Evolutionary conservation across 768 basidiomycete genomes (phyloP).

Genomic region (Rhodocollybia butyracea): DNA sequence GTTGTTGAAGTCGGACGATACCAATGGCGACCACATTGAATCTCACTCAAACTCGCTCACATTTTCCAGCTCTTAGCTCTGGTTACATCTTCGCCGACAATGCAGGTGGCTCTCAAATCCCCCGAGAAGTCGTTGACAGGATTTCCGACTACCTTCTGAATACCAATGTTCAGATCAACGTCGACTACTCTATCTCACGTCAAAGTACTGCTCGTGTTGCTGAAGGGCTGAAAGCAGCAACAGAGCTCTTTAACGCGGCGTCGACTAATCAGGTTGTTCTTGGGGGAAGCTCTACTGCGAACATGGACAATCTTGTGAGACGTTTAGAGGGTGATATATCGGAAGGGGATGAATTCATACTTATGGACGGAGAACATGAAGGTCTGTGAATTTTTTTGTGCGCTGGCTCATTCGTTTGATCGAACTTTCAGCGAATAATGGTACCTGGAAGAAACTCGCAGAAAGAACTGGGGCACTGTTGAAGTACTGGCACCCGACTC

Average conservation of each 20-base stretch:
- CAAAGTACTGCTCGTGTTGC: slow-evolving; percentile 44
- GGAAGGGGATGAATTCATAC: slow-evolving; percentile 66
- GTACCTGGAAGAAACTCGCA: slow-evolving; percentile 76
- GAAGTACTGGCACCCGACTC: slow-evolving; percentile 55
- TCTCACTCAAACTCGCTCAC: slow-evolving; percentile 30
- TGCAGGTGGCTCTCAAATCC: slow-evolving; percentile 54
- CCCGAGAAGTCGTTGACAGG: slow-evolving; percentile 50
- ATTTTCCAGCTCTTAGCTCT: slow-evolving; percentile 41
- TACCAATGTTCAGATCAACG: slow-evolving; percentile 76
- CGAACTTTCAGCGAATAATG: slow-evolving; percentile 54
- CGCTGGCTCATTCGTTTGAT: no score
- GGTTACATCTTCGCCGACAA: slow-evolving; percentile 51
- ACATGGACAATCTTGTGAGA: slow-evolving; percentile 65
- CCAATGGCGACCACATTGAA: slow-evolving; percentile 17
- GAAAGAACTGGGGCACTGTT: slow-evolving; percentile 48
- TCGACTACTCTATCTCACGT: slow-evolving; percentile 59
- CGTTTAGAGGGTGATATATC: slow-evolving; percentile 53
- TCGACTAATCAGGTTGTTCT: slow-evolving; percentile 62
- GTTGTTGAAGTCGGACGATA: no score
- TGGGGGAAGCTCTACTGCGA: slow-evolving; percentile 63
- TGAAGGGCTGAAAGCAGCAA: slow-evolving; percentile 48
- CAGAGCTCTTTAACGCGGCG: slow-evolving; percentile 59
- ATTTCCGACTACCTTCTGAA: slow-evolving; percentile 69
- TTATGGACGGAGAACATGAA: slow-evolving; percentile 72
- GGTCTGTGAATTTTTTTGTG: no score